These are phyloP conservation scores for Annulohypoxylon maeteangense DNA, from an alignment of 495 filamentous ascomycete genomes.

Conservation along the genomic window DNA sequence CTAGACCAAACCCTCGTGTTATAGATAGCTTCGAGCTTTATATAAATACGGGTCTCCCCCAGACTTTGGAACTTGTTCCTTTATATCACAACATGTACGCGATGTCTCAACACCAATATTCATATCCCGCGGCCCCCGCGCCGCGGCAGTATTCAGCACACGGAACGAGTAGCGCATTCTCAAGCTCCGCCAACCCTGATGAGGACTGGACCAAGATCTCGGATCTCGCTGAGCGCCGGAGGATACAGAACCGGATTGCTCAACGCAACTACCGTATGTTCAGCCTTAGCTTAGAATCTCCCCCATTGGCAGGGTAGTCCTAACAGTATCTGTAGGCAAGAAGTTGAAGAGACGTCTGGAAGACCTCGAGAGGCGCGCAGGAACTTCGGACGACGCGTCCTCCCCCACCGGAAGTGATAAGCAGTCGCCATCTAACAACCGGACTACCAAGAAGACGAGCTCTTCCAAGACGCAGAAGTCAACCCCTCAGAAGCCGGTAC, in stretches of 20 bases:
- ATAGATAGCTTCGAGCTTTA: not conserved
- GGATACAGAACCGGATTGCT: conserved; percentile 97
- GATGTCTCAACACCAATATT: conserved; percentile 58
- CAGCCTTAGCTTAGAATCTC: not conserved
- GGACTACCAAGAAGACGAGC: conserved; percentile 60
- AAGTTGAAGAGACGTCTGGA: conserved; percentile 98
- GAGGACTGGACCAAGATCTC: conserved; percentile 99
- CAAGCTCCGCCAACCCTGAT: conserved; percentile 93
- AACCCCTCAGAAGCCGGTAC: conserved; percentile 60
- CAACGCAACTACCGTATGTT: conserved; percentile 97
- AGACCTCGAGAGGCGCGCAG: conserved; percentile 92
- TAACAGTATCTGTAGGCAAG: conserved; percentile 73
- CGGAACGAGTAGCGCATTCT: conserved; percentile 94
- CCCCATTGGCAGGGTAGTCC: conserved; percentile 4
- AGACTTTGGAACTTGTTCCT: not conserved
- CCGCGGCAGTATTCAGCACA: conserved; percentile 73
- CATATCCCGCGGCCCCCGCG: conserved; percentile 53
- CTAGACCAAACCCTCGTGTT: not conserved
- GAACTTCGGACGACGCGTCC: conserved; percentile 76
- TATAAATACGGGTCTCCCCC: not conserved
- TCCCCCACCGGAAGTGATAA: conserved; percentile 59
- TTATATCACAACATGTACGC: conserved; percentile 51
- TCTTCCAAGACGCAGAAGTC: conserved; percentile 58
- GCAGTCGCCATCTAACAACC: conserved; percentile 59
- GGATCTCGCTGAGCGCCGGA: conserved; percentile 89